Percentiles rank a stretch among this genome's conserved stretches.
Conservation (phyloP, 2,329 filamentous ascomycete genomes). For the Ophiostoma fasciatum region DNA sequence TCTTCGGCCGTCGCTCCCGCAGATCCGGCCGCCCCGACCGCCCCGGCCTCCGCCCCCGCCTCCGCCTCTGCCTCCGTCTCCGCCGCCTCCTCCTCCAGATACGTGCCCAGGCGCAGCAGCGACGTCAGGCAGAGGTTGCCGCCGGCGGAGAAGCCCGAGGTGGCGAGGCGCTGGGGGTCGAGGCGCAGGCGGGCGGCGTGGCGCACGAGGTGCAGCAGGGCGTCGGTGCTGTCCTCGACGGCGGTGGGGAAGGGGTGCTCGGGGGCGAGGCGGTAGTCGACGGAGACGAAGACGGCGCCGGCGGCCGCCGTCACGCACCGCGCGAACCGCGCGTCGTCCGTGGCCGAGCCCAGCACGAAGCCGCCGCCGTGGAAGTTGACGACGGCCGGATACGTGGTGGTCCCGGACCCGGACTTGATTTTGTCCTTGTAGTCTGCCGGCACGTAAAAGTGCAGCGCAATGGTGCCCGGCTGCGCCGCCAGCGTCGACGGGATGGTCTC, state of each 20-base stretch:
- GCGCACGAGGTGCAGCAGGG: constrained; percentile 43
- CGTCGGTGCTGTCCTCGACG: constrained; percentile 51
- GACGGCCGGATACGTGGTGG: constrained; percentile 29
- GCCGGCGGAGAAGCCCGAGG: constrained; percentile 51
- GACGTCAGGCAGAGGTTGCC: constrained; percentile 38
- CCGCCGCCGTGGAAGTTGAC: constrained; percentile 56
- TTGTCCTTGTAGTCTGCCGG: constrained; percentile 22
- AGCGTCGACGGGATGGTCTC: constrained; percentile 34
- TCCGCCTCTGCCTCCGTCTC: background rate
- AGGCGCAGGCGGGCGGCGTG: constrained; percentile 42
- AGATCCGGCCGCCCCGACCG: background rate
- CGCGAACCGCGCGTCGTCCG: constrained; percentile 48
- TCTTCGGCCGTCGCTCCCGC: too few species aligned
- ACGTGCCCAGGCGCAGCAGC: constrained; percentile 19
- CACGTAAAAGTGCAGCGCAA: constrained; percentile 28
- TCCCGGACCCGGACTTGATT: too few species aligned
- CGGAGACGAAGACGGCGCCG: constrained; percentile 44
- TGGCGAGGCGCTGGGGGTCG: constrained; percentile 38
- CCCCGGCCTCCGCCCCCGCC: background rate
- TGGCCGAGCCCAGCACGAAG: constrained; percentile 47
- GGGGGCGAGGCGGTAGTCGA: constrained; percentile 55
- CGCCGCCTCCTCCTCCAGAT: constrained; percentile 12
- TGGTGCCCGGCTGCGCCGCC: constrained; percentile 16
- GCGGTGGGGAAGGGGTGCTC: constrained; percentile 48
- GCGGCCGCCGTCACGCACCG: constrained; percentile 30